Evolutionary conservation across 192 early-diverging fungal genomes (phyloP).

Genomic region (Coemansia sp.): DNA sequence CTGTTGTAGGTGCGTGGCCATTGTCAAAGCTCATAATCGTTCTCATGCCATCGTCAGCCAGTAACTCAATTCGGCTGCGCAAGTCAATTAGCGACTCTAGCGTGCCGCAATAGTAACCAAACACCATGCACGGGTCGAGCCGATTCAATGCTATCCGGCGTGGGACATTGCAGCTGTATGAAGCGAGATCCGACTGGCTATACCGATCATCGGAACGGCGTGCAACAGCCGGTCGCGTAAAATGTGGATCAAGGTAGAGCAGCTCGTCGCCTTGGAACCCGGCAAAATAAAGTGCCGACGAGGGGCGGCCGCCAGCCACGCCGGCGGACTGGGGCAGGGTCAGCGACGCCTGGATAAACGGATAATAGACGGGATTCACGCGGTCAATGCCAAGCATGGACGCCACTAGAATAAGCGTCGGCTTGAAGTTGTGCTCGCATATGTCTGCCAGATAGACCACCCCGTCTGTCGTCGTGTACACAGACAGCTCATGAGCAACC

Average conservation of each 20-base stretch:
- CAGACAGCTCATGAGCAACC: constrained; percentile 53
- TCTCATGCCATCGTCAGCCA: constrained; percentile 45
- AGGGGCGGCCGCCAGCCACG: constrained; percentile 95
- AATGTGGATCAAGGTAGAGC: constrained; percentile 94
- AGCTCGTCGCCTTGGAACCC: constrained; percentile 79
- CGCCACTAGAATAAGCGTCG: constrained; percentile 83
- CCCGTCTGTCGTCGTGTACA: constrained; percentile 84
- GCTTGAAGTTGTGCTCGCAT: constrained; percentile 54
- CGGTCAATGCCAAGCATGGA: constrained; percentile 89
- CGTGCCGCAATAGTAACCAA: constrained; percentile 76
- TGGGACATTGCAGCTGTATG: constrained; percentile 81
- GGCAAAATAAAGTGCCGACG: constrained; percentile 92
- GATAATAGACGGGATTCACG: constrained; percentile 86
- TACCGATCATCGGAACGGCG: constrained; percentile 20
- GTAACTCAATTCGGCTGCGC: constrained; percentile 44
- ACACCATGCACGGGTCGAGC: constrained; percentile 92
- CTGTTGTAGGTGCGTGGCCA: constrained; percentile 29
- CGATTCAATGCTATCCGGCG: constrained; percentile 73
- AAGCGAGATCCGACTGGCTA: constrained; percentile 63
- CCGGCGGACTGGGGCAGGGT: constrained; percentile 79
- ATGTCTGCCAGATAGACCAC: constrained; percentile 69
- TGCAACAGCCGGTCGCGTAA: constrained; percentile 66
- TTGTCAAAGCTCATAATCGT: constrained; percentile 48
- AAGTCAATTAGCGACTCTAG: constrained; percentile 42
- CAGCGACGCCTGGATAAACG: constrained; percentile 69